Evolutionary conservation across 2,329 filamentous ascomycete genomes (phyloP), one percentile per base, ranked within the genome.

Genomic region (Calonectria honghensis): DNA sequence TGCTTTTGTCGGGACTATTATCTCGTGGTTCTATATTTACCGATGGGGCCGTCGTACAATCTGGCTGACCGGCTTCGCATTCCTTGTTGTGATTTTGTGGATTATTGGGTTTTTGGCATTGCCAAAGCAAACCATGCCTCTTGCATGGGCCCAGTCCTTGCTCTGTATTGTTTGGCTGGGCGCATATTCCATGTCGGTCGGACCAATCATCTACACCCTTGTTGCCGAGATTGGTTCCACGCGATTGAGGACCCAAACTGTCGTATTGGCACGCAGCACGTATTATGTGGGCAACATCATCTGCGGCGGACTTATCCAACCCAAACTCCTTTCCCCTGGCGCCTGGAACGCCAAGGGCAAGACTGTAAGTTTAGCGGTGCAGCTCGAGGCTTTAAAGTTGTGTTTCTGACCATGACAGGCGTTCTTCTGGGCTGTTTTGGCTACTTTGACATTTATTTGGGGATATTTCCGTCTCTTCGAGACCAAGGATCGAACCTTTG

Each of bases 151-250:
- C 1, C 86, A 88, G 70, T 85, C 85, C 0, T 75, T 84, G 0
- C 83, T 89, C 4, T 84, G 85, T 39, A 73, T 89, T 39, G 84
- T 88, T 35, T 90, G 87, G 87, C 83, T 87, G 3, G 84, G 83
- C 63, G 81, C 83, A 7, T 88, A 88, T 78, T 86, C 84, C 10
- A 85, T 88, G 83, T 83, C 84, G 35, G 85, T 87, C 51, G 87
- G 87, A 0, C 87, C 86, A 6, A 86, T 88, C 70, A 84, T 85
- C 66, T 88, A 87, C 82, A 86, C 85, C 16, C 79, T 88, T 31
- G 85, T 87, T 6, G 80, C 86, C 16, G 87, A 88, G 79, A 82
- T 87, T 13, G 85, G 85, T 3, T 86, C 85, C 5, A 87, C 85
- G 14, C 85, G 86, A 57, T 81, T 88, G 11, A 82, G 86, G 20